Conservation (phyloP, 306 rosid genomes). For the Phaseolus lunatus region DNA sequence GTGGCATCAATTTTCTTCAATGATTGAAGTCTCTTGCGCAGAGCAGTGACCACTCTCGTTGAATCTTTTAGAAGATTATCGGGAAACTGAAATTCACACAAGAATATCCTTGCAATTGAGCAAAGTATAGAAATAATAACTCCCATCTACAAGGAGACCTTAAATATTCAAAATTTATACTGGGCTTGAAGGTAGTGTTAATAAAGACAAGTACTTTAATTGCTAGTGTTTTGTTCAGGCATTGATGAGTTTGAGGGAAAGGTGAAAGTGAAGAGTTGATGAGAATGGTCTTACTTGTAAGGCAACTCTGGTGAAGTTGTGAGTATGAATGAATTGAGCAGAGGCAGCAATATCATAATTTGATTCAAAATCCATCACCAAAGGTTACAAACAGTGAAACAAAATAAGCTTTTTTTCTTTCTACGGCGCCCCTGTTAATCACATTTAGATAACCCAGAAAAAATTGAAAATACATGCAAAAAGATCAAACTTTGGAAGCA, state of each 20-base stretch:
- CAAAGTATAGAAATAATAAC: neutral
- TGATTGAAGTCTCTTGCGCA: slow-evolving; percentile 56
- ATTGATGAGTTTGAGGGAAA: neutral
- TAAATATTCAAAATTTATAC: neutral
- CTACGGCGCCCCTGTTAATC: neutral
- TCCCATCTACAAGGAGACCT: neutral
- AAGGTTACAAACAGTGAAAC: neutral
- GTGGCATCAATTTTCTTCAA: slow-evolving; percentile 41
- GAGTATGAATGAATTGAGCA: slow-evolving; percentile 65
- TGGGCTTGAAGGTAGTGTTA: neutral
- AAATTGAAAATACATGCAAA: neutral
- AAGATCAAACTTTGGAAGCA: neutral
- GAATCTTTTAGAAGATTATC: slow-evolving; percentile 82
- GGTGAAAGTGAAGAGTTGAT: neutral
- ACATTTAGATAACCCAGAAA: neutral
- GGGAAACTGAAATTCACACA: slow-evolving; percentile 68
- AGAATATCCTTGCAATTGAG: neutral
- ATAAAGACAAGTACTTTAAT: neutral
- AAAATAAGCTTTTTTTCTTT: neutral
- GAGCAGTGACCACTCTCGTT: slow-evolving; percentile 64
- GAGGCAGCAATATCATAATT: slow-evolving; percentile 69
- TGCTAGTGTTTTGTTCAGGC: neutral
- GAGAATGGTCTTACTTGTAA: slow-evolving; percentile 62
- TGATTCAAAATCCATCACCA: slow-evolving; percentile 72
- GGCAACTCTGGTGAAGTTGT: slow-evolving; percentile 73